These are phyloP conservation scores for Kwoniella pini DNA, from an alignment of 768 basidiomycete species.

Conservation along the genomic window DNA sequence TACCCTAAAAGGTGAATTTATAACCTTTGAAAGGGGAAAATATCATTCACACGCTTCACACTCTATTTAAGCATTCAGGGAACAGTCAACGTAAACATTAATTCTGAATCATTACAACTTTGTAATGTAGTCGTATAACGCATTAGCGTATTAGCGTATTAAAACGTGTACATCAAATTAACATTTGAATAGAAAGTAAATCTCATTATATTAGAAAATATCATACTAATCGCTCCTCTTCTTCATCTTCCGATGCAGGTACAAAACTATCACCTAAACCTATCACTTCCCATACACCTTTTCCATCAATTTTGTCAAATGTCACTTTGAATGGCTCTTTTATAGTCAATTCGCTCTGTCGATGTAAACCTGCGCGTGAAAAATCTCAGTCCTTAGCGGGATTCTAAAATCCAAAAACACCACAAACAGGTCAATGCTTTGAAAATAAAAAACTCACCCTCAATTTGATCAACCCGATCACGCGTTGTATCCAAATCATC, in stretches of 20 bases:
- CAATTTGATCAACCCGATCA: constrained; percentile 80
- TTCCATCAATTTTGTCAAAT: constrained; percentile 35
- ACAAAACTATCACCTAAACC: constrained; percentile 63
- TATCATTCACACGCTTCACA: no score
- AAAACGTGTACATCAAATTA: not conserved
- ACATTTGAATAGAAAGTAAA: no score
- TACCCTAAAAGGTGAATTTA: constrained; percentile 12
- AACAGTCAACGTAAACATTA: constrained; percentile 6
- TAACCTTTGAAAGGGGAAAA: not conserved
- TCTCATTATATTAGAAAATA: no score
- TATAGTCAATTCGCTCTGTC: constrained; percentile 52
- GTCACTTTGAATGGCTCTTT: constrained; percentile 53
- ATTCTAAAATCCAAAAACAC: not conserved
- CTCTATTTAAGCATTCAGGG: not conserved
- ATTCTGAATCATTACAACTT: constrained; percentile 12
- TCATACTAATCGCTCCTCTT: constrained; percentile 33
- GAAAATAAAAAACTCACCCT: constrained; percentile 58
- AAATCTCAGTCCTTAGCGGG: not conserved
- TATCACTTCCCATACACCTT: constrained; percentile 42
- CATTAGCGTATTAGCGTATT: not conserved
- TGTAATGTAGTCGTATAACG: constrained; percentile 4
- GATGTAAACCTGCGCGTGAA: constrained; percentile 45
- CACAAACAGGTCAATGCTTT: not conserved
- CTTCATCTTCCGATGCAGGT: constrained; percentile 56
- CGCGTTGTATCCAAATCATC: constrained; percentile 72